phyloP scores from a whole-genome alignment of 2,329 filamentous ascomycete species.

The Furcasterigmium sp. region DNA sequence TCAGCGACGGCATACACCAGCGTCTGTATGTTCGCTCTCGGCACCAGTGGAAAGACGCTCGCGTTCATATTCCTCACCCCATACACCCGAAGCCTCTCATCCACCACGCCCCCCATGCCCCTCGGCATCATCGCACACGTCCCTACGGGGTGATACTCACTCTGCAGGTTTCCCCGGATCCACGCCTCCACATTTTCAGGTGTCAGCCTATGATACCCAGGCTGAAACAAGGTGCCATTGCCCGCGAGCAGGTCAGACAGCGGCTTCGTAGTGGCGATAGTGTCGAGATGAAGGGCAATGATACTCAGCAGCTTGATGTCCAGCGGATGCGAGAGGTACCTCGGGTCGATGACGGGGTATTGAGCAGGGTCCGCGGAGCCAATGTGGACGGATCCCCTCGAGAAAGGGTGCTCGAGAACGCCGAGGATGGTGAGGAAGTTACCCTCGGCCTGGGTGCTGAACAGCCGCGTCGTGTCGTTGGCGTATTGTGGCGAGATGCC shows the following conservation, averaged over 20 bases:
- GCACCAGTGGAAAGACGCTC: slow-evolving; percentile 23
- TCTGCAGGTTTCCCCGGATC: slow-evolving; percentile 5
- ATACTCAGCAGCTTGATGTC: slow-evolving; percentile 5
- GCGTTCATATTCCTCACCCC: slow-evolving; percentile 23
- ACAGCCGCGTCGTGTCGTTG: slow-evolving; percentile 7
- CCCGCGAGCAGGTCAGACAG: slow-evolving; percentile 8
- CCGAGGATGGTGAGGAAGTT: slow-evolving; percentile 8
- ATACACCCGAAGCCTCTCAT: slow-evolving; percentile 21
- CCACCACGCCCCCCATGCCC: slow-evolving; percentile 22
- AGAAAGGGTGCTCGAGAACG: slow-evolving; percentile 10
- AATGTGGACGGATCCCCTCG: slow-evolving; percentile 7
- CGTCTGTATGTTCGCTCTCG: slow-evolving; percentile 22
- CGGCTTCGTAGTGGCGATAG: slow-evolving; percentile 3
- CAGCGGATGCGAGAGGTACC: slow-evolving; percentile 9
- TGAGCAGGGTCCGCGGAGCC: slow-evolving; percentile 2
- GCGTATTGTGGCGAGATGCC: slow-evolving; percentile 9
- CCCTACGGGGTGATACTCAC: slow-evolving; percentile 9
- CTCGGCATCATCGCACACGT: slow-evolving; percentile 9
- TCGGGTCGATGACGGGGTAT: slow-evolving; percentile 7
- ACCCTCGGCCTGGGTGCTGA: slow-evolving; percentile 2
- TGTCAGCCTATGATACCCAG: slow-evolving; percentile 7
- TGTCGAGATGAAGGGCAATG: slow-evolving; percentile 6
- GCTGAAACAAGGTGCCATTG: slow-evolving; percentile 5
- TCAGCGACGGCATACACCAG: slow-evolving; percentile 30
- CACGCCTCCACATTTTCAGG: slow-evolving; percentile 5